Evolutionary conservation across 2,329 filamentous ascomycete genomes (phyloP).

Genomic region (Claviceps pusilla): DNA sequence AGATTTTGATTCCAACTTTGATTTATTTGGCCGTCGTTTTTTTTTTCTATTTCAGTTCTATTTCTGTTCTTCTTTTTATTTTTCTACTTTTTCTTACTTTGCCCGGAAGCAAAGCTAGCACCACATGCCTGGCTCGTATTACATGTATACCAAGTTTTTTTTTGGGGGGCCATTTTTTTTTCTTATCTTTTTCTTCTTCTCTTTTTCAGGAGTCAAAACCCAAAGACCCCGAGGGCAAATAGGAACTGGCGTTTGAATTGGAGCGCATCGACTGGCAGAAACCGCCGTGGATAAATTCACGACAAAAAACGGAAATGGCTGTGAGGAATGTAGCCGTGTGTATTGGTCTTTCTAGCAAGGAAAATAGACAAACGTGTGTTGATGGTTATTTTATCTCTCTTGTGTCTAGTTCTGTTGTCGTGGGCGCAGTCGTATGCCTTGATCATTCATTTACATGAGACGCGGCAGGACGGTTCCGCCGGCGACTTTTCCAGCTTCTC

Average conservation of each 20-base stretch:
- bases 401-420: too few species aligned
- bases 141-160: background rate
- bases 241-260: background rate
- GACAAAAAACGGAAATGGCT: background rate
- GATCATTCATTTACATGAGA: too few species aligned
- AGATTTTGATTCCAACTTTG: background rate
- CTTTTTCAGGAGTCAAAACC: background rate
- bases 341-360: too few species aligned
- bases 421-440: too few species aligned
- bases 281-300: background rate
- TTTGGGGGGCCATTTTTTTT: background rate
- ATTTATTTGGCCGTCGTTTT: background rate
- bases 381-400: too few species aligned
- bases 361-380: too few species aligned
- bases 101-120: background rate
- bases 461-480: too few species aligned
- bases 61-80: too few species aligned
- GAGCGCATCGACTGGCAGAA: background rate
- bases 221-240: too few species aligned
- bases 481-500: too few species aligned
- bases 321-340: background rate
- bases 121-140: background rate
- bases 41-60: background rate
- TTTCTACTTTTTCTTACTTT: too few species aligned
- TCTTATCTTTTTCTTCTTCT: background rate